phyloP scores from a whole-genome alignment of 2,329 filamentous ascomycete species.

The Talaromyces sp. region DNA sequence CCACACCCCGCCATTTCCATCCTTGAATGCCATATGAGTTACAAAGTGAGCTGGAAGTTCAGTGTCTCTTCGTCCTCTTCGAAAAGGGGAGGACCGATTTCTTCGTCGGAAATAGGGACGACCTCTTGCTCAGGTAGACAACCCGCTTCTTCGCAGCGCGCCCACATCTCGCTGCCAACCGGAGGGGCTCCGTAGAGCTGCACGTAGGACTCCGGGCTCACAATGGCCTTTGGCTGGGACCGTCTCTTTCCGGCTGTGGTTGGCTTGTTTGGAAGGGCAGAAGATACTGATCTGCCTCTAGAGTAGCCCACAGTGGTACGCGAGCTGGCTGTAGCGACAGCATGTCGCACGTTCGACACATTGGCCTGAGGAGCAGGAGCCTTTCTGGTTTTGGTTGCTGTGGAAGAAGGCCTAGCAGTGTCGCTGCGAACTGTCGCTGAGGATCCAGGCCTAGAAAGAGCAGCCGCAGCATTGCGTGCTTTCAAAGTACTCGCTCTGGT shows the following conservation, averaged over 20 bases:
- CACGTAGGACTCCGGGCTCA: slow-evolving; percentile 46
- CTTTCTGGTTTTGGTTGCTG: slow-evolving; percentile 41
- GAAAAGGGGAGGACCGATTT: slow-evolving; percentile 28
- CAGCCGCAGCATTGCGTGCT: slow-evolving; percentile 42
- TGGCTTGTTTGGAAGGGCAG: slow-evolving; percentile 30
- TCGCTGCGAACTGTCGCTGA: slow-evolving; percentile 36
- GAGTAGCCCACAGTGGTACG: slow-evolving; percentile 82
- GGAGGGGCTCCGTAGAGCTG: slow-evolving; percentile 44
- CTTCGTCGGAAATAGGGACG: slow-evolving; percentile 27
- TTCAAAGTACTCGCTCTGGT: slow-evolving; percentile 38
- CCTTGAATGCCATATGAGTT: slow-evolving; percentile 11
- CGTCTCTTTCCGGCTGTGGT: slow-evolving; percentile 25
- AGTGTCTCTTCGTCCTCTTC: slow-evolving; percentile 41
- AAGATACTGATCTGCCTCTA: slow-evolving; percentile 60
- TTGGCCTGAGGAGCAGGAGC: slow-evolving; percentile 47
- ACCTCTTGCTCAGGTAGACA: slow-evolving; percentile 28
- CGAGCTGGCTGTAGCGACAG: slow-evolving; percentile 65
- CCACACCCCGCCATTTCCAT: neutral
- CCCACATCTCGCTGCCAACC: slow-evolving; percentile 46
- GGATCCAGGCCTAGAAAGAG: slow-evolving; percentile 35
- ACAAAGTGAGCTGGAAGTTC: slow-evolving; percentile 44
- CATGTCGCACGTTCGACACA: slow-evolving; percentile 56
- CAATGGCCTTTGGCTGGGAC: slow-evolving; percentile 28
- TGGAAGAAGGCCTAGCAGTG: slow-evolving; percentile 22
- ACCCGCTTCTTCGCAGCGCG: slow-evolving; percentile 39